Conservation (phyloP, 2,329 filamentous ascomycete species). For the Ophiostoma pallidulum region DNA sequence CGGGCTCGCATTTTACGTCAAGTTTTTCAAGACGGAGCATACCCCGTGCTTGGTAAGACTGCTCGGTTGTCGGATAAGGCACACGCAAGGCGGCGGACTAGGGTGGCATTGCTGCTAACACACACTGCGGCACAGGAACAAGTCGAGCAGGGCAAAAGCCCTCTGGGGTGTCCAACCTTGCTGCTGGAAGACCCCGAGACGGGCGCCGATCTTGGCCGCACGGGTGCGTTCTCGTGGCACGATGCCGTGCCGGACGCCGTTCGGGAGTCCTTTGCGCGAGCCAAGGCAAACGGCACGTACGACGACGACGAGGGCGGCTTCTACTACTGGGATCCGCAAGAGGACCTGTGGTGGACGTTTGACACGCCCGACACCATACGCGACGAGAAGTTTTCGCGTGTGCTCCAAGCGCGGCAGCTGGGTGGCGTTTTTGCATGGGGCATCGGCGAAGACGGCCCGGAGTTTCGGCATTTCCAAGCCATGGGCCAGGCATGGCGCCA, state of each 20-base stretch:
- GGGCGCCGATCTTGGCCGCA: constrained; percentile 47
- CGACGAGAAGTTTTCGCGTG: constrained; percentile 47
- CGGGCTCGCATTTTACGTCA: constrained; percentile 60
- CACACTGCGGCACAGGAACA: not conserved
- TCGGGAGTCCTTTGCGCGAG: constrained; percentile 46
- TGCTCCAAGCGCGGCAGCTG: constrained; percentile 46
- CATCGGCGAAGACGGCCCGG: constrained; percentile 54
- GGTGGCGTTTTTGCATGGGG: constrained; percentile 72
- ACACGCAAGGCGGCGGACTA: no score
- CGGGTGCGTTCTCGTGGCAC: constrained; percentile 49
- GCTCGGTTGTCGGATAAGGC: no score
- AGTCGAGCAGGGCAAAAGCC: constrained; percentile 15
- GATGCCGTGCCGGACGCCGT: constrained; percentile 45
- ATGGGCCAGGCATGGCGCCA: constrained; percentile 21
- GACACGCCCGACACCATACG: constrained; percentile 53
- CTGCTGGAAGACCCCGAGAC: constrained; percentile 49
- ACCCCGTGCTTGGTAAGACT: constrained; percentile 26
- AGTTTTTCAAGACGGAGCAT: constrained; percentile 52
- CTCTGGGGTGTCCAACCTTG: constrained; percentile 50
- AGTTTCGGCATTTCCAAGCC: constrained; percentile 32
- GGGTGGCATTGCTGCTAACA: not conserved
- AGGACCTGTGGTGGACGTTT: constrained; percentile 63
- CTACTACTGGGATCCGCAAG: constrained; percentile 55
- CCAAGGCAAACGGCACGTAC: constrained; percentile 41
- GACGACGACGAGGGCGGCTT: constrained; percentile 52